Evolutionary conservation across 768 basidiomycete genomes (phyloP).

Genomic region (Termitomyces sp.): DNA sequence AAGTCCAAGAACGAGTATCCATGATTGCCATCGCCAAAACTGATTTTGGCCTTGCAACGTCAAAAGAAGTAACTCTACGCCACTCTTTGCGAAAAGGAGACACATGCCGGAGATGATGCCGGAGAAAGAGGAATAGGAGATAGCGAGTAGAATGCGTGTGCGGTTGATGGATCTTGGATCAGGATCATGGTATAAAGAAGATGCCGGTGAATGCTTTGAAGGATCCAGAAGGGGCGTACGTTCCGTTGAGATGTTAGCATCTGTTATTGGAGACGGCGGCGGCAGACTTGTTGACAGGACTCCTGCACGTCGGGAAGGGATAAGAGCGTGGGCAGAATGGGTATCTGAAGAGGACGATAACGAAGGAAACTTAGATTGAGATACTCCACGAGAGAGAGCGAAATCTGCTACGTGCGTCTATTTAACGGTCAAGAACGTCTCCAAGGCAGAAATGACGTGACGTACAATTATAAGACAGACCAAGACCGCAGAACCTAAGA

Average conservation of each 20-base stretch:
- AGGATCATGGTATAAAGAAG: slow-evolving; percentile 19
- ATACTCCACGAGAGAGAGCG: slow-evolving; percentile 40
- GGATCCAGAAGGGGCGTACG: slow-evolving; percentile 52
- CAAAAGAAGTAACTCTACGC: slow-evolving; percentile 80
- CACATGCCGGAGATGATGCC: slow-evolving; percentile 92
- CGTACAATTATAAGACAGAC: slow-evolving; percentile 61
- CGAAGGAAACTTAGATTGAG: slow-evolving; percentile 14
- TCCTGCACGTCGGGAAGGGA: slow-evolving; percentile 27
- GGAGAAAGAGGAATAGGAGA: slow-evolving; percentile 83
- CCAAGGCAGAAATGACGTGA: slow-evolving; percentile 11
- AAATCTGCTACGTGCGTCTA: slow-evolving; percentile 76
- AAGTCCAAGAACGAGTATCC: slow-evolving; percentile 72
- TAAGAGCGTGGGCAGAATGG: slow-evolving; percentile 30
- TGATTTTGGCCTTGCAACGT: slow-evolving; percentile 75
- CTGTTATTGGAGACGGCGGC: slow-evolving; percentile 25
- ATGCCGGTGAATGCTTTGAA: slow-evolving; percentile 23
- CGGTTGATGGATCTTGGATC: slow-evolving; percentile 28
- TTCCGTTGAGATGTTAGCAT: slow-evolving; percentile 36
- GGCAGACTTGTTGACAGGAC: slow-evolving; percentile 31
- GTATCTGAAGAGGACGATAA: slow-evolving; percentile 23
- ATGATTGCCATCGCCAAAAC: slow-evolving; percentile 80
- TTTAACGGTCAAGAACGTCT: neutral
- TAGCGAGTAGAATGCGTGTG: slow-evolving; percentile 61
- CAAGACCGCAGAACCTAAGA: slow-evolving; percentile 57
- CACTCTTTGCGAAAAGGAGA: slow-evolving; percentile 89